Evolutionary conservation across 345 rosid genomes (phyloP).

Genomic region (Alliaria petiolata): DNA sequence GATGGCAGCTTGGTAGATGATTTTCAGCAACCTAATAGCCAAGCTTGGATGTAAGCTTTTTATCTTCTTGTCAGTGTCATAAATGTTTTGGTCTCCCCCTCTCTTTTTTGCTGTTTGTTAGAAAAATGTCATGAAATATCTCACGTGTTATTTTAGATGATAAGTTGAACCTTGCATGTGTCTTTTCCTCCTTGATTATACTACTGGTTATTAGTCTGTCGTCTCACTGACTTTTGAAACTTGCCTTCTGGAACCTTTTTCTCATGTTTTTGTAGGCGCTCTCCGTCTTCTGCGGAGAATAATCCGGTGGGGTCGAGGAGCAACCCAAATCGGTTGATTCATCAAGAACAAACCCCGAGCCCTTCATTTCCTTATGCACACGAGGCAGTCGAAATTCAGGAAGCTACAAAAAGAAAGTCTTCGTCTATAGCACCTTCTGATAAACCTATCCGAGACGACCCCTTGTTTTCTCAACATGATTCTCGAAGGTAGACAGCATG

Average conservation of each 20-base stretch:
- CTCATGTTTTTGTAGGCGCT: constrained; percentile 43
- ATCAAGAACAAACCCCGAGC: constrained; percentile 35
- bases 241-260: background rate
- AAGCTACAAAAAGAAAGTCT: constrained; percentile 43
- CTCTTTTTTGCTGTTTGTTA: background rate
- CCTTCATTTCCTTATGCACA: constrained; percentile 30
- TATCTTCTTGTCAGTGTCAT: background rate
- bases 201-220: background rate
- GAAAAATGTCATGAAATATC: background rate
- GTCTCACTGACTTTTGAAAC: constrained; percentile 5
- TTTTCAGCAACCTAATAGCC: constrained; percentile 32
- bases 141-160: background rate
- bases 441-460: constrained; percentile 34
- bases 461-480: constrained; percentile 34
- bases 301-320: constrained; percentile 36
- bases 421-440: constrained; percentile 31
- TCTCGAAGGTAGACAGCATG: constrained; percentile 46
- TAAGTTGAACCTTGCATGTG: constrained; percentile 1
- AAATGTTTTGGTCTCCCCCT: background rate
- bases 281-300: constrained; percentile 35
- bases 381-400: constrained; percentile 39
- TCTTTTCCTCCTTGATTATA: background rate
- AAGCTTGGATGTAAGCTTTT: constrained; percentile 40
- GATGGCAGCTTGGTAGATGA: constrained; percentile 24
- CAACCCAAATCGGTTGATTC: constrained; percentile 29